Evolutionary conservation across 2,329 filamentous ascomycete species (phyloP), one percentile per base, ranked within the genome.

Genomic region (Ceratocystis lukuohia): DNA sequence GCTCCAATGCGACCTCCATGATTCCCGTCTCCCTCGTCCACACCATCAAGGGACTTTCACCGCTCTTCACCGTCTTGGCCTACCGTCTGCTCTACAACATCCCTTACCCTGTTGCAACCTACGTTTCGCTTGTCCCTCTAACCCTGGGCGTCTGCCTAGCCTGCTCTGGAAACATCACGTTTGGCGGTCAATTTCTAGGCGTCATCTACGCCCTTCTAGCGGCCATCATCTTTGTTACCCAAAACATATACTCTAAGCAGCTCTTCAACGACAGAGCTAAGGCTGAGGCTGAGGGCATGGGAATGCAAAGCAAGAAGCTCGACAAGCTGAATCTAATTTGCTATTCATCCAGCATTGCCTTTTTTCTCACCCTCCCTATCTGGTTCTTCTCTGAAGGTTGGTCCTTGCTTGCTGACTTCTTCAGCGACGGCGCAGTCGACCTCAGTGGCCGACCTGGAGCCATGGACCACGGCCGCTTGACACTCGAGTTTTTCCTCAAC

Each of bases 191-290:
- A 73, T 83, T 96, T 69, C 82, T 94, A 64, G 94, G 94, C n/a
- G 88, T 99, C 20, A 72, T 93, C 10, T 93, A 92, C 72, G 92
- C 94, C 2, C 87, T 99, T 46, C 79, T 90, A 44, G 92, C 91
- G n/a, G 91, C 94, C 6, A 79, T 97, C 66, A 88, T 97, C 70
- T 99, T 99, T 73, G 94, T 99, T 45, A 94, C 91, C 0, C 94
- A 99, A 74, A 99, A 99, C 74, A 99, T 99, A 67, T 96, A 96
- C 70, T 97, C 93, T 22, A 99, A 99, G 77, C 90, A 91, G 70
- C 85, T 99, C 8, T 99, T 99, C 80, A 99, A 96, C 75, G 92
- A 96, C 73, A 91, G 90, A 5, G 88, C 91, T 5, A 86, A 86
- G 67, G 89, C 90, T 1, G 93, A 96, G 76, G 84, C 86, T 6